These are phyloP conservation scores for Fraxinus paxiana DNA, from an alignment of 305 asterid species.

Conservation along the genomic window DNA sequence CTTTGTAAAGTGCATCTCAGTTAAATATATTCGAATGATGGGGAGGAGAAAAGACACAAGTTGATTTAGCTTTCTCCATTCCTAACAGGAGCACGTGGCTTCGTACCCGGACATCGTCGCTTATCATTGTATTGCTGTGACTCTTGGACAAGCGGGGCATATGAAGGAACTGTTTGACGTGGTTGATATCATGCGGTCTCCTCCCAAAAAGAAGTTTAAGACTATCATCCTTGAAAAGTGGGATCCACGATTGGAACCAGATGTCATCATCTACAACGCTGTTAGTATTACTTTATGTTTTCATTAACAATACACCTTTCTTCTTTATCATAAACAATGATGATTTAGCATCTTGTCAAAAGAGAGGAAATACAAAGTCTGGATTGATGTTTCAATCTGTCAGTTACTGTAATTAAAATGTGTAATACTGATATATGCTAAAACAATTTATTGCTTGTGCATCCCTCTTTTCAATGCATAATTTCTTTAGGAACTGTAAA, in stretches of 20 bases:
- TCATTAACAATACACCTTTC: background rate
- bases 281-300: conserved; percentile 45
- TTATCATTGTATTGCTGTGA: conserved; percentile 78
- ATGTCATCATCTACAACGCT: conserved; percentile 71
- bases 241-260: conserved; percentile 91
- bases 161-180: conserved; percentile 88
- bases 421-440: background rate
- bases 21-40: conserved; percentile 6
- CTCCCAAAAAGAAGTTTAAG: conserved; percentile 78
- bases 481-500: background rate
- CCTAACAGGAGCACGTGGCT: conserved; percentile 61
- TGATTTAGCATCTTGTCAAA: background rate
- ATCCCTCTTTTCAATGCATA: background rate
- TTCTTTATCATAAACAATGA: conserved; percentile 12
- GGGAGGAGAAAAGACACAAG: background rate
- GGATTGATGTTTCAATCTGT: conserved; percentile 1
- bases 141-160: conserved; percentile 97
- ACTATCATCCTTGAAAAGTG: conserved; percentile 63
- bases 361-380: background rate
- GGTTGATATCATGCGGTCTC: conserved; percentile 83
- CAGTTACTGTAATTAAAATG: background rate
- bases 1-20: conserved; percentile 6
- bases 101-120: conserved; percentile 85
- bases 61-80: conserved; percentile 11
- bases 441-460: background rate